Evolutionary conservation across 2,329 filamentous ascomycete species (phyloP), one percentile per base, ranked within the genome.

Genomic region (Rhytidhysteron rufulum): DNA sequence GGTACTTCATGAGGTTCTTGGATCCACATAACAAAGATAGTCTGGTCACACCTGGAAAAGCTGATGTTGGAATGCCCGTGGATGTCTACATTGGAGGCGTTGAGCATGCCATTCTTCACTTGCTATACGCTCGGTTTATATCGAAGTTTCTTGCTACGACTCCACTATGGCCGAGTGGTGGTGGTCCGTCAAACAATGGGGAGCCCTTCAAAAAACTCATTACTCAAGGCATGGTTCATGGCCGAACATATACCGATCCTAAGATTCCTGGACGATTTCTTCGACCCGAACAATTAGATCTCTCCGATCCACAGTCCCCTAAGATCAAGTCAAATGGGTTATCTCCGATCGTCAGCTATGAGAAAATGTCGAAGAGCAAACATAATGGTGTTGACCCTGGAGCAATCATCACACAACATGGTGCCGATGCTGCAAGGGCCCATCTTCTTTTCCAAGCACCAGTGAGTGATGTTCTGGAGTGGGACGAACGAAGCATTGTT

Each of bases 281-380:
- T 18, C 83, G 80, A 47, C 85, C 86, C 0, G 75, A 82, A 13
- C 87, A 95, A 61, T 73, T 95, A 11, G 82, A 90, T 47, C 53
- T 83, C 4, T 73, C 70, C 3, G 72, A 78, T 30, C 69, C 76
- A 0, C 66, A 70, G 0, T 67, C 69, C 10, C 85, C 85, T 1
- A 70, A 72, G 39, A 77, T 93, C n/a, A 72, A 72, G 15, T 73
- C 75, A 0, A 85, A 80, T 0, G 79, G 80, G 3, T 66, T 76
- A 34, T 54, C 58, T 0, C 80, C 85, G 2, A 77, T 70, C 20
- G 66, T 88, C 15, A 82, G 79, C 1, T 95, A 78, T 53, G 88
- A 95, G 62, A 95, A 95, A 61, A 95, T 95, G 89, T 93, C 86
- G 29, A 95, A 95, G 68, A 94, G 87, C 55, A 95, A 95, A 65